Conservation (phyloP, 176 grass and related monocot genomes). For the Carex scoparia region DNA sequence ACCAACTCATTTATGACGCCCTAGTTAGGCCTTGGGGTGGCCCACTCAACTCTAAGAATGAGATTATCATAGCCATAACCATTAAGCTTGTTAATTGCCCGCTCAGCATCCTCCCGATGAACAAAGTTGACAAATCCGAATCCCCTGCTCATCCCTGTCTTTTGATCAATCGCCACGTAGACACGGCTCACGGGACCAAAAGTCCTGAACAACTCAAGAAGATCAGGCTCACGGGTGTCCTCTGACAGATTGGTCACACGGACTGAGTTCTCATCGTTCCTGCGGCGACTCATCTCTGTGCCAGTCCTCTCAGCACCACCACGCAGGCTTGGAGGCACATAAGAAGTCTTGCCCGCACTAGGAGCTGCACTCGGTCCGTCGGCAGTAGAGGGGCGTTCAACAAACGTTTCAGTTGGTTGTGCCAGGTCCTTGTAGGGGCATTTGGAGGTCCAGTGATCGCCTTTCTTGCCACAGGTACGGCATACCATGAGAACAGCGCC, state of each 20-base stretch:
- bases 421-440: conserved; percentile 78
- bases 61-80: conserved; percentile 54
- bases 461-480: conserved; percentile 76
- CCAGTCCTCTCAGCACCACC: conserved; percentile 38
- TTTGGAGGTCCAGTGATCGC: conserved; percentile 80
- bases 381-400: conserved; percentile 37
- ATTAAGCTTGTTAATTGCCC: conserved; percentile 52
- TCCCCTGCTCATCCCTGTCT: conserved; percentile 37
- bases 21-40: conserved; percentile 42
- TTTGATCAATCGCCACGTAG: conserved; percentile 46
- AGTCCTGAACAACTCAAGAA: conserved; percentile 40
- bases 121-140: conserved; percentile 53
- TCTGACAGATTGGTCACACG: conserved; percentile 53
- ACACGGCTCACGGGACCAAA: conserved; percentile 44
- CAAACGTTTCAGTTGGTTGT: conserved; percentile 23
- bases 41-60: conserved; percentile 51
- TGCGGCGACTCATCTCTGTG: conserved; percentile 47
- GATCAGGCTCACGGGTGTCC: conserved; percentile 52
- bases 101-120: conserved; percentile 44
- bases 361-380: conserved; percentile 27
- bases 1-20: background rate
- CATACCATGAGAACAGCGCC: conserved; percentile 78
- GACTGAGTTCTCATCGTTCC: conserved; percentile 46
- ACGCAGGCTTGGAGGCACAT: conserved; percentile 82
- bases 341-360: conserved; percentile 58